Evolutionary conservation across 371 early-diverging fungal genomes (phyloP).

Genomic region (Gilbertella persicaria): DNA sequence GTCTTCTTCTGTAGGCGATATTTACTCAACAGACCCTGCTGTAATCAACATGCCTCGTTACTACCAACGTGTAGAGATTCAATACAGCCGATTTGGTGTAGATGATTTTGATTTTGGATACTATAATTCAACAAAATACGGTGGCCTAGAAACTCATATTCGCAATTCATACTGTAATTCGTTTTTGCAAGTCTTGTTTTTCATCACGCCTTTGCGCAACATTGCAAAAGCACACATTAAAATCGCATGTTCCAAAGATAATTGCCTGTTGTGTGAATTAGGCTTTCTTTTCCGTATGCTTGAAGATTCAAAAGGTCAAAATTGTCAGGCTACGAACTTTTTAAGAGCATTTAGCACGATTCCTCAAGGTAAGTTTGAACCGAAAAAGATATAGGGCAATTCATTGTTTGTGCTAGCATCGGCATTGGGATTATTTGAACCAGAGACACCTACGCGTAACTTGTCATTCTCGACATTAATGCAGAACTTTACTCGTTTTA

Average conservation of each 20-base stretch:
- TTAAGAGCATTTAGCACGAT: slow-evolving; percentile 79
- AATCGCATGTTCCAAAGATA: slow-evolving; percentile 66
- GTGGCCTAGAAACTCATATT: slow-evolving; percentile 92
- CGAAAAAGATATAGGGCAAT: neutral
- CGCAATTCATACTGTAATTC: slow-evolving; percentile 89
- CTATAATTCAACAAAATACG: slow-evolving; percentile 84
- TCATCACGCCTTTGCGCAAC: slow-evolving; percentile 63
- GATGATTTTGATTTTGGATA: slow-evolving; percentile 97
- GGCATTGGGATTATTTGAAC: slow-evolving; percentile 85
- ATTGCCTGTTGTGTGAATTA: slow-evolving; percentile 88
- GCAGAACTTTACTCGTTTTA: slow-evolving; percentile 86
- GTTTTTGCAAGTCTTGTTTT: slow-evolving; percentile 84
- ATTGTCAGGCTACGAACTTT: slow-evolving; percentile 94
- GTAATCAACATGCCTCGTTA: slow-evolving; percentile 62
- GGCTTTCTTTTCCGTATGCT: slow-evolving; percentile 92
- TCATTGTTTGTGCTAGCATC: slow-evolving; percentile 44
- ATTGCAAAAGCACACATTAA: slow-evolving; percentile 77
- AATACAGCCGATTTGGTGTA: slow-evolving; percentile 89
- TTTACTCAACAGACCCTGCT: slow-evolving; percentile 31
- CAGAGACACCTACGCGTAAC: slow-evolving; percentile 64
- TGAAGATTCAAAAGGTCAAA: slow-evolving; percentile 84
- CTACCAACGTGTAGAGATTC: slow-evolving; percentile 81
- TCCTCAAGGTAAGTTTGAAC: slow-evolving; percentile 81
- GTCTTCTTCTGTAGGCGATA: slow-evolving; percentile 43
- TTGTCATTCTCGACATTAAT: slow-evolving; percentile 73